Evolutionary conservation across 164 flowering plant species (phyloP).

Genomic region (Hamamelis virginiana): DNA sequence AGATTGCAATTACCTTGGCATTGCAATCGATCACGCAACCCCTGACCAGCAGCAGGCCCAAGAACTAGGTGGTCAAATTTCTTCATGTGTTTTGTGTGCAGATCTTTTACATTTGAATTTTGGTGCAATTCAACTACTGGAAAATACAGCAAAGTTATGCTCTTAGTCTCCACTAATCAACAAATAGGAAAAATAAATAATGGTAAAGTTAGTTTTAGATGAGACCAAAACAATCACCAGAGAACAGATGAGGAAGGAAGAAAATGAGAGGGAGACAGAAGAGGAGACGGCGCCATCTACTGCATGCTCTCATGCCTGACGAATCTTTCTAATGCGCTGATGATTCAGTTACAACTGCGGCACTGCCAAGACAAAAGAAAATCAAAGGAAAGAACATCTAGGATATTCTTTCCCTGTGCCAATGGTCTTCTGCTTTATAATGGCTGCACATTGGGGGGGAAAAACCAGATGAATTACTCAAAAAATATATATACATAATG

Average conservation of each 20-base stretch:
- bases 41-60: conserved; percentile 91
- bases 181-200: not conserved
- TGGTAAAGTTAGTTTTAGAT: not conserved
- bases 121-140: conserved; percentile 57
- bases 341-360: not conserved
- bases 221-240: conserved; percentile 41
- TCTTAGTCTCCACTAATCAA: not conserved
- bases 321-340: not conserved
- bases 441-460: not conserved
- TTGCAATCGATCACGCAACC: conserved; percentile 75
- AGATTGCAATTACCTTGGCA: conserved; percentile 62
- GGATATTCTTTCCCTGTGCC: not conserved
- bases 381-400: not conserved
- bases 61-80: conserved; percentile 79
- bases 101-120: conserved; percentile 21
- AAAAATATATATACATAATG: no score
- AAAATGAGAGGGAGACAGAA: conserved; percentile 53
- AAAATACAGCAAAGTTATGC: not conserved
- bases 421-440: not conserved
- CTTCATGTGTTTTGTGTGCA: conserved; percentile 21
- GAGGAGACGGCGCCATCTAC: conserved; percentile 64
- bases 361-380: not conserved
- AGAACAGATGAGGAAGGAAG: conserved; percentile 50
- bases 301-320: conserved; percentile 42
- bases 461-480: no score